Conservation (phyloP, 768 basidiomycete genomes). For the Zangia roseola region DNA sequence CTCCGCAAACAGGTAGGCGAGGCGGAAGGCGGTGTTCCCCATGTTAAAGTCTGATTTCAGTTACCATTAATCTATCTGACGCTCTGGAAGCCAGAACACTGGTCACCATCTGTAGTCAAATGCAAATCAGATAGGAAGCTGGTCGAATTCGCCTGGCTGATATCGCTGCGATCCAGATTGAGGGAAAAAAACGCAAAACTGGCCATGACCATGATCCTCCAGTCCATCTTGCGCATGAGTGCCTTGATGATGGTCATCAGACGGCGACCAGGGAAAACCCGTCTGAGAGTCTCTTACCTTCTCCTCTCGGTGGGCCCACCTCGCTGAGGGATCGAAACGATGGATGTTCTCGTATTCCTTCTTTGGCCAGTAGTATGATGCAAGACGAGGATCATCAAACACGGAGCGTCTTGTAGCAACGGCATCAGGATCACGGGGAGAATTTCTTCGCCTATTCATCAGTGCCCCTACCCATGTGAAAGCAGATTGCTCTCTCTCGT, state of each 20-base stretch:
- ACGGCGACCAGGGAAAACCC: too few species aligned
- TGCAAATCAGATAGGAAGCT: slow-evolving; percentile 54
- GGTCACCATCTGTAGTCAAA: slow-evolving; percentile 49
- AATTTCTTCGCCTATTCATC: neutral
- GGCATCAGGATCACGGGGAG: slow-evolving; percentile 30
- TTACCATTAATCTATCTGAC: neutral
- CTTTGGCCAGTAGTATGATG: slow-evolving; percentile 46
- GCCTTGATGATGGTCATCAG: too few species aligned
- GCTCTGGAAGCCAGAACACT: slow-evolving; percentile 6
- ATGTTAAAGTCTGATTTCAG: slow-evolving; percentile 46
- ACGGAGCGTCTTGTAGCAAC: too few species aligned
- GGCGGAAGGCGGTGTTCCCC: slow-evolving; percentile 53
- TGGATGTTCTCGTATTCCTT: slow-evolving; percentile 53
- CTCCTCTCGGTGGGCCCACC: slow-evolving; percentile 63
- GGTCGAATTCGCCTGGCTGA: slow-evolving; percentile 57
- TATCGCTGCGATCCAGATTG: slow-evolving; percentile 52
- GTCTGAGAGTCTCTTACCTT: slow-evolving; percentile 36
- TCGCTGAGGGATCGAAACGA: slow-evolving; percentile 52
- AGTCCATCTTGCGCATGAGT: slow-evolving; percentile 55
- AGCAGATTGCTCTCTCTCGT: neutral
- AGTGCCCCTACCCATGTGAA: neutral
- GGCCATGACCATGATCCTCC: slow-evolving; percentile 59
- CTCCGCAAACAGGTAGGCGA: slow-evolving; percentile 53
- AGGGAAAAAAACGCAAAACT: slow-evolving; percentile 56
- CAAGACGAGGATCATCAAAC: slow-evolving; percentile 49